Evolutionary conservation across 139 green algal species (phyloP).

Genomic region (Eudorina sp.): DNA sequence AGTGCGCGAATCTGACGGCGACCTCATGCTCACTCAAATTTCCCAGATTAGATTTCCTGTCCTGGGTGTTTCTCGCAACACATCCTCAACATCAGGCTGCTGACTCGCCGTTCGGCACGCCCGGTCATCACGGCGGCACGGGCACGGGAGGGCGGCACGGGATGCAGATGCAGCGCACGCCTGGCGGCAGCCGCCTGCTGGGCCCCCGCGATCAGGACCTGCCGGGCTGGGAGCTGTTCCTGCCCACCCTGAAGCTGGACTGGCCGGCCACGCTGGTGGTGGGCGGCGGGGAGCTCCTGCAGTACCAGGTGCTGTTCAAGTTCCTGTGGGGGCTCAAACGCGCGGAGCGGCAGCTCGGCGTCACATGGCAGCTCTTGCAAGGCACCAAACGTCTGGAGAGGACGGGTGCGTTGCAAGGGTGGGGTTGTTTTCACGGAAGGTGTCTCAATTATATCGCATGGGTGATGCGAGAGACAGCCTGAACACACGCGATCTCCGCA

Average conservation of each 20-base stretch:
- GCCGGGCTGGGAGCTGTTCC: conserved; percentile 71
- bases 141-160: not conserved
- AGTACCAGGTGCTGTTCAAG: conserved; percentile 94
- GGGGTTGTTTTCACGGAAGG: not conserved
- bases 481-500: no score
- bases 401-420: not conserved
- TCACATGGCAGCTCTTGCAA: conserved; percentile 75
- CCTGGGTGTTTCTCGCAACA: no score
- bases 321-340: conserved; percentile 90
- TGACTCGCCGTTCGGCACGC: conserved; percentile 30
- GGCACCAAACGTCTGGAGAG: conserved; percentile 53
- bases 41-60: no score
- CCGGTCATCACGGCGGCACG: not conserved
- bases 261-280: conserved; percentile 91
- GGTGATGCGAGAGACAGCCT: no score
- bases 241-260: conserved; percentile 73
- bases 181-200: conserved; percentile 10
- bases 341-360: conserved; percentile 84
- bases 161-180: not conserved
- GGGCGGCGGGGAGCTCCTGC: conserved; percentile 74
- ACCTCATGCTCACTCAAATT: no score
- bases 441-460: no score
- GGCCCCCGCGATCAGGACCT: conserved; percentile 26
- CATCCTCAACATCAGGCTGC: not conserved
- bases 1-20: no score